Conservation (phyloP, 345 rosid species). For the Garcia nutans region DNA sequence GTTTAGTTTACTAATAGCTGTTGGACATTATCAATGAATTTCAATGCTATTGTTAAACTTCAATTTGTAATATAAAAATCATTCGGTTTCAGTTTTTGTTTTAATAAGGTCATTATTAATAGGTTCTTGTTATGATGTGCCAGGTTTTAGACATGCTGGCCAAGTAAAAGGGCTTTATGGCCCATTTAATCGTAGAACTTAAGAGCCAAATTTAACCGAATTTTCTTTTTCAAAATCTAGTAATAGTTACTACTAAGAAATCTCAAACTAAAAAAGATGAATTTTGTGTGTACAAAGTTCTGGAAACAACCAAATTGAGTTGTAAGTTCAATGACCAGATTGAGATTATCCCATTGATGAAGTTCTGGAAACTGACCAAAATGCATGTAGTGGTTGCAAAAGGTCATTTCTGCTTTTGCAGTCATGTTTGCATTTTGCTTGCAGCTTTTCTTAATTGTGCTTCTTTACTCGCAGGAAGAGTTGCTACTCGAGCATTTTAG, state of each 20-base stretch:
- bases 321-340: background rate
- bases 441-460: background rate
- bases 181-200: too few species aligned
- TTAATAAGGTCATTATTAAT: background rate
- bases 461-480: conserved; percentile 65
- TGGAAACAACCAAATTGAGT: background rate
- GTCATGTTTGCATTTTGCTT: background rate
- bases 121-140: too few species aligned
- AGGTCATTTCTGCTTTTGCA: background rate
- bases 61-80: background rate
- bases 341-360: too few species aligned
- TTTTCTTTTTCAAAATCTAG: background rate
- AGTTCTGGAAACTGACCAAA: background rate
- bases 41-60: background rate
- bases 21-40: background rate
- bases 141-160: too few species aligned
- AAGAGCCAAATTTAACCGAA: too few species aligned
- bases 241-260: too few species aligned
- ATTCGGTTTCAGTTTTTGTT: background rate
- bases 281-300: too few species aligned
- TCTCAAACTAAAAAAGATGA: too few species aligned
- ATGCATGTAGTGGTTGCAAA: background rate
- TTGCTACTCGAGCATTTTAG: conserved; percentile 85
- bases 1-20: background rate
- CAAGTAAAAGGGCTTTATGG: too few species aligned